Base-by-base conservation (phyloP, 225 moss, liverwort and hornwort genomes). In the Asterella californica region DNA sequence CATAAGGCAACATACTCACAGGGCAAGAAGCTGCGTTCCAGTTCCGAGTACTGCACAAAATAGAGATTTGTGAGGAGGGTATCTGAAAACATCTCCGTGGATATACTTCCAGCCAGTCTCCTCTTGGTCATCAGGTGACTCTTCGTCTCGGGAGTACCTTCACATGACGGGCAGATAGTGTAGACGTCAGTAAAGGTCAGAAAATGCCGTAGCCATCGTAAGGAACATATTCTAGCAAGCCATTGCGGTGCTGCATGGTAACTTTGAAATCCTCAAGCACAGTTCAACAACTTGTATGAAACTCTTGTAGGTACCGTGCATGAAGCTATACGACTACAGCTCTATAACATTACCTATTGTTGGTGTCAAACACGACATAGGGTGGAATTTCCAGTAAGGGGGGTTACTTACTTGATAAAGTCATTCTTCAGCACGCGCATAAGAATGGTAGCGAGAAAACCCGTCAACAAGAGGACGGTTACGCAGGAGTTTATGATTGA, bases 371-470 rank as follows among this genome's bases (percentile, higher is more conserved):
- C 17, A 52, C 52, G 7, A 4, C 12, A 52, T 52, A 14, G 1
- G 12, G 5, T 52, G 17, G 17, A 6, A 12, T 11, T 52, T 52
- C 52, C 52, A 52, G 14, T 7, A 45, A 37, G 27, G 22, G n/a
- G 21, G 25, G 32, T 19, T 8, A 75, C 53, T 85, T 87, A 96
- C 96, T 96, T 96, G 76, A 96, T 91, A 77, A 96, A 96, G 80
- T 96, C 96, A 76, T 96, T 96, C 87, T 96, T 96, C 76, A 96
- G 86, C 68, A 96, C 96, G 45, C 96, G 96, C 96, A 96, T 96
- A 64, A 94, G 85, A 82, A 94, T 96, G 29, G 96, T 96, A 30
- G 96, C 96, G 60, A 96, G 91, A 75, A 96, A 96, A 45, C 96
- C 96, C 47, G 96, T 94, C 15, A 96, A 81, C 61, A 96, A 94